These are phyloP conservation scores for Penicillium angulare DNA, from an alignment of 495 filamentous ascomycete genomes.

Conservation along the genomic window DNA sequence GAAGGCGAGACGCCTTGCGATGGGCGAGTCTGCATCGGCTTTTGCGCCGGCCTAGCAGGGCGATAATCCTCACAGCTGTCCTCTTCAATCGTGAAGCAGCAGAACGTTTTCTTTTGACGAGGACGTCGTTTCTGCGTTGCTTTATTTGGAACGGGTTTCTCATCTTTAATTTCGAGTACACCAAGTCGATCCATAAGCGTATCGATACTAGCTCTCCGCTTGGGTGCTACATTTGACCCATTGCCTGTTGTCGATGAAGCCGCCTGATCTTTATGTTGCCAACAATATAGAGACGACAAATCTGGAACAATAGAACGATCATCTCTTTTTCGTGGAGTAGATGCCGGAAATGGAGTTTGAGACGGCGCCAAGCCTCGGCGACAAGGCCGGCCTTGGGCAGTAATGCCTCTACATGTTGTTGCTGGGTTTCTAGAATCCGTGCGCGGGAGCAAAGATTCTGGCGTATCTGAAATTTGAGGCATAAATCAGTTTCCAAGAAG, in stretches of 20 bases:
- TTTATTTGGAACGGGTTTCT: constrained; percentile 22
- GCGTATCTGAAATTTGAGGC: constrained; percentile 79
- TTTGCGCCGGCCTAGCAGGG: constrained; percentile 13
- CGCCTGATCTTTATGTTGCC: constrained; percentile 92
- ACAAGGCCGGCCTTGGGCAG: constrained; percentile 72
- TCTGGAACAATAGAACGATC: constrained; percentile 35
- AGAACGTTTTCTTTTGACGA: constrained; percentile 24
- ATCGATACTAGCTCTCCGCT: constrained; percentile 73
- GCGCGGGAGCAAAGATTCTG: constrained; percentile 74
- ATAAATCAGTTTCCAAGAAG: constrained; percentile 36
- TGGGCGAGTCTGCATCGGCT: constrained; percentile 16
- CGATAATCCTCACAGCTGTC: constrained; percentile 14
- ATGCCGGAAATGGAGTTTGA: constrained; percentile 32
- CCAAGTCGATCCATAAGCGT: constrained; percentile 78
- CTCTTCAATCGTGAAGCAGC: constrained; percentile 36
- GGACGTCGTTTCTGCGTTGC: constrained; percentile 13
- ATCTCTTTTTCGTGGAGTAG: constrained; percentile 35
- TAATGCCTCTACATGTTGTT: constrained; percentile 86
- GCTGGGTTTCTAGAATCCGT: constrained; percentile 80
- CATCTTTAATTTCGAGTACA: constrained; percentile 59
- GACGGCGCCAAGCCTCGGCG: constrained; percentile 59
- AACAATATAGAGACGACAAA: constrained; percentile 71
- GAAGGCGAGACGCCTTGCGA: constrained; percentile 13
- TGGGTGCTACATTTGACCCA: constrained; percentile 30
- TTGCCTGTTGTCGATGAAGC: constrained; percentile 12